Evolutionary conservation across 768 basidiomycete species (phyloP).

Genomic region (Phaffia tasmanica): DNA sequence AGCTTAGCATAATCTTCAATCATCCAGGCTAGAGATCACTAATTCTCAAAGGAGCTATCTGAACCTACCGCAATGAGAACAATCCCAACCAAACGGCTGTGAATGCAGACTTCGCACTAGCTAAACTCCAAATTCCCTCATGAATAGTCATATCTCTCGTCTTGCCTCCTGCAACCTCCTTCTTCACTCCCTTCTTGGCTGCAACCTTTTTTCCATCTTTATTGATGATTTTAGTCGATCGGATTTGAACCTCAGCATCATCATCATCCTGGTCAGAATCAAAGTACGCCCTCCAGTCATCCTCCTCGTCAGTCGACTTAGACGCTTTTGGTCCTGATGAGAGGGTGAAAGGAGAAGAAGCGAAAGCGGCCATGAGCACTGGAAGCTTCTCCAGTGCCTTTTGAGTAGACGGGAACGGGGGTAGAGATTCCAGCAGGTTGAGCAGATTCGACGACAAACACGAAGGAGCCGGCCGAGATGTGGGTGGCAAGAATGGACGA

Average conservation of each 20-base stretch:
- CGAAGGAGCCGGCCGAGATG: conserved; percentile 29
- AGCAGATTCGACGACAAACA: conserved; percentile 43
- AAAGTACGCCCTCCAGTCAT: conserved; percentile 76
- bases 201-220: conserved; percentile 30
- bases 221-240: not conserved
- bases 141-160: conserved; percentile 17
- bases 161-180: conserved; percentile 24
- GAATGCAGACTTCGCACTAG: conserved; percentile 38
- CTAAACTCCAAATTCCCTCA: conserved; percentile 38
- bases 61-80: conserved; percentile 20
- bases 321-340: not conserved
- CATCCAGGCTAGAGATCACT: not conserved
- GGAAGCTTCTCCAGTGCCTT: conserved; percentile 23
- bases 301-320: conserved; percentile 35
- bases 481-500: conserved; percentile 18
- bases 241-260: conserved; percentile 5
- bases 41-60: not conserved
- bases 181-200: conserved; percentile 38
- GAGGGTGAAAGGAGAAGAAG: conserved; percentile 1
- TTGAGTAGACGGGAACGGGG: conserved; percentile 20
- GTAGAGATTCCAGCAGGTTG: conserved; percentile 48
- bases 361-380: conserved; percentile 16
- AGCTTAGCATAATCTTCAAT: not conserved
- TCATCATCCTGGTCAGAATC: conserved; percentile 46
- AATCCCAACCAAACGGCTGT: conserved; percentile 25